Evolutionary conservation across 2,329 filamentous ascomycete species (phyloP).

Genomic region (Thyridium curvatum): DNA sequence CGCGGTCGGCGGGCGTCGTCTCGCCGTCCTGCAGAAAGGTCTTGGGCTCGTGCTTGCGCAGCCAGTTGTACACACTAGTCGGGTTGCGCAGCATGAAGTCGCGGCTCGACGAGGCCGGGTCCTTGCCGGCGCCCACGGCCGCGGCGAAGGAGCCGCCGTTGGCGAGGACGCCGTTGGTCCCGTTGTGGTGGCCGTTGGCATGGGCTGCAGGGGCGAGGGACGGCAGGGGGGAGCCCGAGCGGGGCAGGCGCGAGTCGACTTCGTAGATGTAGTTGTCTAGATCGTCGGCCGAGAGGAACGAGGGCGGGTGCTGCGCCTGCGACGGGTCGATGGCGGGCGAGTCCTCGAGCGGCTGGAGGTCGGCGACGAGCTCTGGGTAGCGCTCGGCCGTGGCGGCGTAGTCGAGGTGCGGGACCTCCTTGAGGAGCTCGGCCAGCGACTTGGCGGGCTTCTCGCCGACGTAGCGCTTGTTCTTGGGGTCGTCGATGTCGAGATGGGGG

Average conservation of each 20-base stretch:
- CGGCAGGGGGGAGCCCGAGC: constrained; percentile 25
- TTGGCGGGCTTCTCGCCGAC: constrained; percentile 38
- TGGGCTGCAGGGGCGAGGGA: constrained; percentile 44
- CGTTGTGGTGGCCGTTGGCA: constrained; percentile 13
- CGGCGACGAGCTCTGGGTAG: constrained; percentile 49
- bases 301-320: constrained; percentile 51
- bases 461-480: constrained; percentile 72
- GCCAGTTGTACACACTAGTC: constrained; percentile 92
- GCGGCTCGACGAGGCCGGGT: constrained; percentile 31
- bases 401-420: constrained; percentile 43
- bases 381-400: constrained; percentile 53
- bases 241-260: constrained; percentile 46
- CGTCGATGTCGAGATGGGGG: constrained; percentile 73
- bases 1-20: constrained; percentile 23
- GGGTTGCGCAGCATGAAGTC: constrained; percentile 65
- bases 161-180: constrained; percentile 3
- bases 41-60: constrained; percentile 76
- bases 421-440: constrained; percentile 42
- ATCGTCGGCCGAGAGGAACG: constrained; percentile 64
- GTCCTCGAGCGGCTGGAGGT: constrained; percentile 36
- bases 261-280: constrained; percentile 68
- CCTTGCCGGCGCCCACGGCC: constrained; percentile 21
- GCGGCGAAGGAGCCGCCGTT: constrained; percentile 17
- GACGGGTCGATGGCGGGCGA: constrained; percentile 31
- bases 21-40: constrained; percentile 77